Conservation (phyloP, 2,329 filamentous ascomycete genomes). For the Neobulgaria alba region DNA sequence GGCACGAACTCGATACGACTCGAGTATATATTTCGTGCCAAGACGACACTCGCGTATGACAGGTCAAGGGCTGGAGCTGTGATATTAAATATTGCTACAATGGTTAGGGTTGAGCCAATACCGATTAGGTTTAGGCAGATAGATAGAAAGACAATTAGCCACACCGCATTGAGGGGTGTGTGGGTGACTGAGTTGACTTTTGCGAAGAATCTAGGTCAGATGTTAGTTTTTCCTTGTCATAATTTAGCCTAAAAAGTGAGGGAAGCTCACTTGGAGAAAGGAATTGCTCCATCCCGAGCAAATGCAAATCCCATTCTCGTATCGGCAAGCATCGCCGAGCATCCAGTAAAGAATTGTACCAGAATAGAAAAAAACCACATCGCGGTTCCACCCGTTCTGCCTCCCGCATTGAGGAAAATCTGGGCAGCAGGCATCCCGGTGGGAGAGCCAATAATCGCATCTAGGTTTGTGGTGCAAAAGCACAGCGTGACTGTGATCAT, state of each 20-base stretch:
- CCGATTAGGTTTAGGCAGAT: slow-evolving; percentile 41
- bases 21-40: slow-evolving; percentile 33
- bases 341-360: slow-evolving; percentile 57
- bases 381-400: slow-evolving; percentile 43
- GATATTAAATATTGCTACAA: slow-evolving; percentile 43
- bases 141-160: slow-evolving; percentile 54
- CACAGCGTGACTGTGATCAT: slow-evolving; percentile 54
- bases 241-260: too few species aligned
- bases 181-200: slow-evolving; percentile 44
- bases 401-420: slow-evolving; percentile 52
- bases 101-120: slow-evolving; percentile 41
- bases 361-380: slow-evolving; percentile 57
- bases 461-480: slow-evolving; percentile 52
- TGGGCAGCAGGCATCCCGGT: slow-evolving; percentile 53
- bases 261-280: slow-evolving; percentile 38
- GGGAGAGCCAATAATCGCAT: slow-evolving; percentile 45
- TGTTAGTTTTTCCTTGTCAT: not conserved
- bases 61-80: slow-evolving; percentile 43
- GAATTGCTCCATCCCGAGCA: slow-evolving; percentile 50
- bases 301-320: slow-evolving; percentile 55
- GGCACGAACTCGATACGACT: slow-evolving; percentile 19
- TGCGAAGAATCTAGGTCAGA: slow-evolving; percentile 29
- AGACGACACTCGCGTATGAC: slow-evolving; percentile 51
- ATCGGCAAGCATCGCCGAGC: slow-evolving; percentile 55
- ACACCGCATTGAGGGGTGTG: slow-evolving; percentile 55